Evolutionary conservation across 2,329 filamentous ascomycete species (phyloP), one percentile per base, ranked within the genome.

Genomic region (Tolypocladium sp.): DNA sequence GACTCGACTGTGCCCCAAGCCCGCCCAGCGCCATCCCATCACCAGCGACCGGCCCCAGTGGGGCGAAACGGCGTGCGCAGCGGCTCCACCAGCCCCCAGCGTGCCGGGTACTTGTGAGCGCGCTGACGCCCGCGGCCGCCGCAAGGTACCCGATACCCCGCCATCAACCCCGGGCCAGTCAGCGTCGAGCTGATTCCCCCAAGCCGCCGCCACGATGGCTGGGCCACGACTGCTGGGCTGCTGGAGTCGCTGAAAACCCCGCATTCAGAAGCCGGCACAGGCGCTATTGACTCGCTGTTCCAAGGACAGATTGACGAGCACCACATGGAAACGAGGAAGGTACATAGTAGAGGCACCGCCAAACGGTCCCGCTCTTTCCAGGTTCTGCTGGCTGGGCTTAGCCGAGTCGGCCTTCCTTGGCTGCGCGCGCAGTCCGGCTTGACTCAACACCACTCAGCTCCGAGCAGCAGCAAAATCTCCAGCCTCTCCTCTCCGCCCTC

Each of bases 81-180:
- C 15, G 25, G 46, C 27, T 51, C 46, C 46, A 51, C 27, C 15
- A 1, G 27, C 46, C 2, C 2, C 46, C 46, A 2, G 46, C 7
- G 46, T 33, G 46, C 27, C 46, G 46, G 46, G 20, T 33, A 35
- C 49, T 20, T 33, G 44, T 12, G 13, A 27, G 12, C 22, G 22
- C 44, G 44, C 44, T 27, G 46, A 49, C 6, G 46, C 25, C 20
- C 46, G 46, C 46, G 46, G 46, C 46, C 27, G 46, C 46, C 25
- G 46, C 25, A 13, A n/a, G 10, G 59, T 44, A 58, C 56, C 17
- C 30, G 30, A 37, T 61, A 59, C 62, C 53, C 57, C 42, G 59
- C 57, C 58, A 27, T 46, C 56, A 30, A 30, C 61, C 58, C 55
- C 57, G 55, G 59, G 60, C 62, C 61, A 63, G 46, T 62, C 60